Conservation (phyloP, 306 rosid genomes). For the Crotalaria pallida region DNA sequence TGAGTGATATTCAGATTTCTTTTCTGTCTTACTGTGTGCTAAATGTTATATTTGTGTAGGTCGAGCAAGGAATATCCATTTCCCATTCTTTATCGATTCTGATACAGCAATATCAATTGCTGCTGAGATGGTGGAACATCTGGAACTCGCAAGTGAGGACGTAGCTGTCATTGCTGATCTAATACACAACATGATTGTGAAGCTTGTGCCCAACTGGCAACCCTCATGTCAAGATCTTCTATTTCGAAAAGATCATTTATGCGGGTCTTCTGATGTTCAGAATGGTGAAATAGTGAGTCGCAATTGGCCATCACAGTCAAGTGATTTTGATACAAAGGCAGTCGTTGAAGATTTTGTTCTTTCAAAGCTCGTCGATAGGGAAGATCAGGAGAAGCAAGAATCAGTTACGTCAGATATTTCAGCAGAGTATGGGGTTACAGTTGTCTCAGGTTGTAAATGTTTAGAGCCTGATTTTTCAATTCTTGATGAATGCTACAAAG, state of each 20-base stretch:
- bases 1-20: slow-evolving; percentile 25
- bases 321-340: slow-evolving; percentile 10
- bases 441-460: slow-evolving; percentile 26
- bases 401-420: slow-evolving; percentile 52
- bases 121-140: slow-evolving; percentile 89
- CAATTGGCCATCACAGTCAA: slow-evolving; percentile 29
- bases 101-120: slow-evolving; percentile 79
- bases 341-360: slow-evolving; percentile 20
- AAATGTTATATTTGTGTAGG: slow-evolving; percentile 41
- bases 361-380: slow-evolving; percentile 25
- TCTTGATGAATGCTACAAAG: slow-evolving; percentile 36
- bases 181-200: slow-evolving; percentile 45
- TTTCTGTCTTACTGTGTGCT: not conserved
- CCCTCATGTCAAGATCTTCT: slow-evolving; percentile 32
- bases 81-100: slow-evolving; percentile 60
- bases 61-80: slow-evolving; percentile 68
- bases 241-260: slow-evolving; percentile 27
- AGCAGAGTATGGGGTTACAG: slow-evolving; percentile 29
- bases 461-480: slow-evolving; percentile 20
- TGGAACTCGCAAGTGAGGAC: slow-evolving; percentile 55
- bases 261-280: slow-evolving; percentile 14
- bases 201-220: slow-evolving; percentile 58
- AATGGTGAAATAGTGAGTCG: slow-evolving; percentile 18
- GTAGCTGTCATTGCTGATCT: slow-evolving; percentile 60
- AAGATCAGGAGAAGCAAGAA: slow-evolving; percentile 44